Conservation (phyloP, 352 stramenopile species). For the Phytophthora sojae region DNA sequence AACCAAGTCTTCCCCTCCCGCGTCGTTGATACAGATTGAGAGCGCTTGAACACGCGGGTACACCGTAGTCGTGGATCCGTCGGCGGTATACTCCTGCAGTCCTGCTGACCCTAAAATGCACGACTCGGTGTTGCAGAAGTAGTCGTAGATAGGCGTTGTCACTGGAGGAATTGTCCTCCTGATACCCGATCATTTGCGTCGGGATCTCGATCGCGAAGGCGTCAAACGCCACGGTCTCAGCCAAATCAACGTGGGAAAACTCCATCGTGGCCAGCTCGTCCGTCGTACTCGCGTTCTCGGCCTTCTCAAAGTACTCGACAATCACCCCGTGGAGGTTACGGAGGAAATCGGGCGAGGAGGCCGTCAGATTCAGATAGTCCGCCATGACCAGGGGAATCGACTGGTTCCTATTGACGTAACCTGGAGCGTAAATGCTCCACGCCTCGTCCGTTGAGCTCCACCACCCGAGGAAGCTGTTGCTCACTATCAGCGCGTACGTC, state of each 20-base stretch:
- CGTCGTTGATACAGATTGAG: constrained; percentile 14
- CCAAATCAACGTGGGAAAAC: constrained; percentile 17
- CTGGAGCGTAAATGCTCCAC: not conserved
- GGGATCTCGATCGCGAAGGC: constrained; percentile 19
- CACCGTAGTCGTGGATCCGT: constrained; percentile 1
- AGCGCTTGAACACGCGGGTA: constrained; percentile 25
- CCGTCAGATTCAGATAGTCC: constrained; percentile 3
- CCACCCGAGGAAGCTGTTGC: constrained; percentile 12
- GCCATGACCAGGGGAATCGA: constrained; percentile 1
- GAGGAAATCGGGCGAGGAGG: not conserved
- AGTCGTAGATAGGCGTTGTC: not conserved
- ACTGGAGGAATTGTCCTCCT: constrained; percentile 17
- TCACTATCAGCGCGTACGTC: not conserved
- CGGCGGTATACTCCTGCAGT: not conserved
- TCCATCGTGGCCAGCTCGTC: constrained; percentile 12
- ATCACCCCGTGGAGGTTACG: not conserved
- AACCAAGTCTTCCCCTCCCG: not conserved
- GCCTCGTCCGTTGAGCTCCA: not conserved
- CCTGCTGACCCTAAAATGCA: not conserved
- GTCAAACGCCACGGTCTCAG: constrained; percentile 7
- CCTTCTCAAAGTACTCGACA: constrained; percentile 1
- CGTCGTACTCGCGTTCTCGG: constrained; percentile 6
- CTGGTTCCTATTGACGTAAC: not conserved
- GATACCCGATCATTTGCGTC: constrained; percentile 2
- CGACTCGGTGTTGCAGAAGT: not conserved